These are phyloP conservation scores for Stemphylium beticola DNA, from an alignment of 2,329 filamentous ascomycete species.

Conservation along the genomic window DNA sequence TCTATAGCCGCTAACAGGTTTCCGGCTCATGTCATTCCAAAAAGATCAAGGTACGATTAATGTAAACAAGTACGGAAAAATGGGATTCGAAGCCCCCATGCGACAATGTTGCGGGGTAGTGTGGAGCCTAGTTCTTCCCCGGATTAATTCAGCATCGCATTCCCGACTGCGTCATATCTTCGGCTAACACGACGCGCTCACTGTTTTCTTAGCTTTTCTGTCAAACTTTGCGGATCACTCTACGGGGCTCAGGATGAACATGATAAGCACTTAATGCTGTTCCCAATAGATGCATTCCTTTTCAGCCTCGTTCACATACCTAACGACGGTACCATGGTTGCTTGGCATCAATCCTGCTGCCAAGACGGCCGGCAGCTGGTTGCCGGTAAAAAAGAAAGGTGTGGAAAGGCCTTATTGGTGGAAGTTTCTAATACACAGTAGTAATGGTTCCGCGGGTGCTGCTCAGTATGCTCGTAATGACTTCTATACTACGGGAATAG, in stretches of 20 bases:
- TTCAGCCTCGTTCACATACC: neutral
- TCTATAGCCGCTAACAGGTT: too few species aligned
- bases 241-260: too few species aligned
- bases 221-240: neutral
- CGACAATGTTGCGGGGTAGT: neutral
- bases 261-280: neutral
- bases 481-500: neutral
- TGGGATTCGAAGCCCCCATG: neutral
- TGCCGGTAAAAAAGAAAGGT: neutral
- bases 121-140: constrained; percentile 11
- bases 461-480: neutral
- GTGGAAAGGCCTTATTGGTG: neutral
- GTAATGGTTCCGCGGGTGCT: neutral
- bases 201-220: neutral
- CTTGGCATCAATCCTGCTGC: neutral
- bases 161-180: neutral
- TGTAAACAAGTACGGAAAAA: neutral
- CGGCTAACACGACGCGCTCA: neutral
- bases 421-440: neutral
- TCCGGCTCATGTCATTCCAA: neutral
- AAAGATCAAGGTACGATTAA: neutral
- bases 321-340: too few species aligned
- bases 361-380: neutral
- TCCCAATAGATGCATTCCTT: neutral
- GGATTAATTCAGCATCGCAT: constrained; percentile 1